Evolutionary conservation across 208 protist genomes (phyloP), one percentile per base, ranked within the genome.

Genomic region (Phytomonas francai): DNA sequence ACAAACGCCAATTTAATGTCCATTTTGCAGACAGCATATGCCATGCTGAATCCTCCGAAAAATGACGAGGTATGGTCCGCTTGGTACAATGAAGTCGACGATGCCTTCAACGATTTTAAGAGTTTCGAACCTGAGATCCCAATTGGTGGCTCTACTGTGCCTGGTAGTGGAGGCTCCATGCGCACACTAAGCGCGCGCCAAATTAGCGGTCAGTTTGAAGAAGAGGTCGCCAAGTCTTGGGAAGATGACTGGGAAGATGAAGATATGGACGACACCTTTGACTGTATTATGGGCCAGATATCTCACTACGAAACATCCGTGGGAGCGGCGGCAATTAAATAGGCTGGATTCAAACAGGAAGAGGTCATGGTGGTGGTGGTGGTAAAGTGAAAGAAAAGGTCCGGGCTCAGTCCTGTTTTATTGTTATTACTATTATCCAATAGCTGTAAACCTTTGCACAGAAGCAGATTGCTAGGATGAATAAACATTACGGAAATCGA

Each of bases 231-330:
- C 66, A 90, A 92, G 76, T 88, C 81, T 39, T 96, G 87, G 86
- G 87, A 96, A 63, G 90, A 96, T 78, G 90, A 96, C 69, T 96
- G 90, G 90, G 90, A 96, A 70, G 90, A 96, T 75, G 90, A 96
- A 68, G 90, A 96, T 63, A 75, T 93, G n/a, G 87, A 93, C 67
- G 90, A 96, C 75, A 96, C 90, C 49, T 93, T 92, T 65, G 90
- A 96, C 63, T 67, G 80, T 27, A 87, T 93, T 49, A 96, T 96
- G 78, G 90, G 88, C 5, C 75, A 86, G 62, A 92, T 96, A 60
- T 80, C 77, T 0, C 75, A 84, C 57, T 68, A 83, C 7, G 78
- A 83, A 45, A 84, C 81, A 28, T 81, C 80, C 12, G 65, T 59
- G 60, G 87, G 74, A 0, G 85, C 84, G 6, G 77, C 75, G 34